Conservation (phyloP, 345 rosid genomes). For the Acer saccharum region DNA sequence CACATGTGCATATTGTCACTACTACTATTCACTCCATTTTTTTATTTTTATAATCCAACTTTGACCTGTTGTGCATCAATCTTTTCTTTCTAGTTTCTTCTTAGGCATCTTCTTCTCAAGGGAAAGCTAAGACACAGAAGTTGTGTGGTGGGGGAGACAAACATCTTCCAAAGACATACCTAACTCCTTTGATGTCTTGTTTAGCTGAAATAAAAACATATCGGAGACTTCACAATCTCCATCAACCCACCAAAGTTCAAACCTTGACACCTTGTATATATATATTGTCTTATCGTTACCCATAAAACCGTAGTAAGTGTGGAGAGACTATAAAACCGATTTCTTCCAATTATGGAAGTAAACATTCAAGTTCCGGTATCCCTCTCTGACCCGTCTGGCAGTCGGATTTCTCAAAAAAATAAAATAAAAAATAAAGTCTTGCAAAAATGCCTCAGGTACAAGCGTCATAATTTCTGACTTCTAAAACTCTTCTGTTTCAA, state of each 20-base stretch:
- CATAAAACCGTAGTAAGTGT: too few species aligned
- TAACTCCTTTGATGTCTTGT: neutral
- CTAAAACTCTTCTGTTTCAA: neutral
- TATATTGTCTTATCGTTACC: too few species aligned
- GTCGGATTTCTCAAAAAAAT: too few species aligned
- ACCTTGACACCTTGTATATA: too few species aligned
- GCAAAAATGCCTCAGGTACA: neutral
- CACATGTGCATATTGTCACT: neutral
- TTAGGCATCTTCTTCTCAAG: neutral
- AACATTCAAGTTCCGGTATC: too few species aligned
- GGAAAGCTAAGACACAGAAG: constrained; percentile 20
- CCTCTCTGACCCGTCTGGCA: too few species aligned
- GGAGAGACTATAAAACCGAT: too few species aligned
- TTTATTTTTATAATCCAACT: neutral
- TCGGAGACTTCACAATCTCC: too few species aligned
- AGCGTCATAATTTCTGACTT: neutral
- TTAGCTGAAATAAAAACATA: neutral
- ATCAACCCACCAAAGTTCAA: too few species aligned
- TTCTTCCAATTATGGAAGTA: too few species aligned
- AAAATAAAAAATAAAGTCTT: too few species aligned
- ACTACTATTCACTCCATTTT: neutral
- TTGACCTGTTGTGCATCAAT: constrained; percentile 12
- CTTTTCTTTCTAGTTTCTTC: constrained; percentile 5
- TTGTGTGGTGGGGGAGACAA: neutral
- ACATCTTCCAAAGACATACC: neutral